A percentile compares a stretch with the other conserved stretches of the same genome.
Evolutionary conservation across 2,329 filamentous ascomycete genomes (phyloP).

Genomic region (Phialemonium atrogriseum): DNA sequence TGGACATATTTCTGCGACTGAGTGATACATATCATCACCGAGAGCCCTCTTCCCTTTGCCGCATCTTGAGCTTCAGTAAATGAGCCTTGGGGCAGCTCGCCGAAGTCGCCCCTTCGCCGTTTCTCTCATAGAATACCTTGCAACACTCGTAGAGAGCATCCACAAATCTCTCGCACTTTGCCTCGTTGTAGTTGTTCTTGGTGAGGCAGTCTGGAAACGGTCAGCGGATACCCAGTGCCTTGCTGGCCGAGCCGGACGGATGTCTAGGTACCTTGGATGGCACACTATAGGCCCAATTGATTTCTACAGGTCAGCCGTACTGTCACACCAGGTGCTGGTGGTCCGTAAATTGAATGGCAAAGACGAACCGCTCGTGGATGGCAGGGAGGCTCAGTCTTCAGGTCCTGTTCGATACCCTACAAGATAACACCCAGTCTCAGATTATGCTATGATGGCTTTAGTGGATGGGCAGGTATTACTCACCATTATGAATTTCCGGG

Average conservation of each 20-base stretch:
- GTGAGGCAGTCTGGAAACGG: slow-evolving; percentile 77
- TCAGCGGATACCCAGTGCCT: too few species aligned
- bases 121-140: slow-evolving; percentile 72
- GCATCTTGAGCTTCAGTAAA: slow-evolving; percentile 75
- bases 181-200: slow-evolving; percentile 78
- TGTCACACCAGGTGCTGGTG: too few species aligned
- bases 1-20: slow-evolving; percentile 25
- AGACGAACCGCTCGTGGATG: slow-evolving; percentile 70
- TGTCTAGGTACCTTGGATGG: slow-evolving; percentile 65
- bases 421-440: slow-evolving; percentile 6
- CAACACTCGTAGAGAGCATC: slow-evolving; percentile 92
- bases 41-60: slow-evolving; percentile 42
- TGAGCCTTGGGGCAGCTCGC: slow-evolving; percentile 79
- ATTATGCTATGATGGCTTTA: too few species aligned
- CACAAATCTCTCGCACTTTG: slow-evolving; percentile 68
- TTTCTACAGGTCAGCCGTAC: slow-evolving; percentile 5
- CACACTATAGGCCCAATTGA: slow-evolving; percentile 52
- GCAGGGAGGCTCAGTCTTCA: slow-evolving; percentile 70
- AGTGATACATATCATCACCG: slow-evolving; percentile 24
- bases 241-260: too few species aligned
- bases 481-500: too few species aligned
- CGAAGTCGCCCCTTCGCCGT: slow-evolving; percentile 68
- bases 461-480: too few species aligned
- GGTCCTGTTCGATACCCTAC: slow-evolving; percentile 55
- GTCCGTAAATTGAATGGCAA: not conserved